A percentile compares a stretch with the other conserved stretches of the same genome.
phyloP scores from a whole-genome alignment of 2,329 filamentous ascomycete genomes.

The Ceratocystis destructans region DNA sequence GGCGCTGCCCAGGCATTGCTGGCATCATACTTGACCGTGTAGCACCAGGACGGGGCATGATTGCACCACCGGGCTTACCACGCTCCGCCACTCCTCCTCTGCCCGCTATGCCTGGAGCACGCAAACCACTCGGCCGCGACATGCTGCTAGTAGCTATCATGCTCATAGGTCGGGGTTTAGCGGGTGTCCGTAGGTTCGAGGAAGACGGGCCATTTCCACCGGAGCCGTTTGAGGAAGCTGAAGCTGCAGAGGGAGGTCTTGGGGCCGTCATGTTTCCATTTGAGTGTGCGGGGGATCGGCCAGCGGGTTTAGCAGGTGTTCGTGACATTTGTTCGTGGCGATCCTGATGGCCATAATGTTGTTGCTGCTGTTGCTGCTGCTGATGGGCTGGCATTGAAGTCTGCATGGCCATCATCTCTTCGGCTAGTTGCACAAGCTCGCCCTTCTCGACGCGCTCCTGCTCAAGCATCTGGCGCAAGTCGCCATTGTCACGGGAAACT shows the following conservation, averaged over 20 bases:
- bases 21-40: conserved; percentile 61
- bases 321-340: conserved; percentile 21
- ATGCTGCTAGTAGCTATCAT: conserved; percentile 43
- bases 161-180: conserved; percentile 27
- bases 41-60: conserved; percentile 36
- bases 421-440: conserved; percentile 65
- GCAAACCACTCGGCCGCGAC: conserved; percentile 42
- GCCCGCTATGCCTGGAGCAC: conserved; percentile 41
- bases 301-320: conserved; percentile 21
- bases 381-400: conserved; percentile 27
- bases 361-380: conserved; percentile 20
- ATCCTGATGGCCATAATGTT: conserved; percentile 19
- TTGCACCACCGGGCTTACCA: conserved; percentile 32
- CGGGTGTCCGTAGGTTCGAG: conserved; percentile 23
- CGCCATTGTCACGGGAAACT: conserved; percentile 55
- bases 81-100: conserved; percentile 27
- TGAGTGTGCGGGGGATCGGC: conserved; percentile 21
- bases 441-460: conserved; percentile 70
- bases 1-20: conserved; percentile 60
- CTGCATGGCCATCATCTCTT: conserved; percentile 68
- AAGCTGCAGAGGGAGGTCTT: conserved; percentile 17
- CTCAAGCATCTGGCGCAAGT: conserved; percentile 52
- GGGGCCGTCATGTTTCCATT: conserved; percentile 5
- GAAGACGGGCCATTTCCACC: conserved; percentile 11
- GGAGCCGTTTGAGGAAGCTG: conserved; percentile 17